These are phyloP conservation scores for Lobulomyces angularis DNA, from an alignment of 192 early-diverging fungal genomes.

Conservation along the genomic window DNA sequence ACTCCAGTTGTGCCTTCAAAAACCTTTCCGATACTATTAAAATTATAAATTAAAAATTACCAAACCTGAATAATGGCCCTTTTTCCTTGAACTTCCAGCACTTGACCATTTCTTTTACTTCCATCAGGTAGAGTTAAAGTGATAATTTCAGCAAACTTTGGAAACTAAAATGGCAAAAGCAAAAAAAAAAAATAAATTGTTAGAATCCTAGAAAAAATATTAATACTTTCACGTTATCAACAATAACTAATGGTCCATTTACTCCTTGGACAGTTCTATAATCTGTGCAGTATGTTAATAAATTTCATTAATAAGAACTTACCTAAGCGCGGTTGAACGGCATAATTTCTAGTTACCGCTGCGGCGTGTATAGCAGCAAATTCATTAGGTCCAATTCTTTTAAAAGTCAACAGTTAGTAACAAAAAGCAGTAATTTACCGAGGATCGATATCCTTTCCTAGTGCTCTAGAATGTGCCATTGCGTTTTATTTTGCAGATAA, in stretches of 20 bases:
- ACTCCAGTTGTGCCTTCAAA: slow-evolving; percentile 96
- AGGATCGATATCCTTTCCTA: no score
- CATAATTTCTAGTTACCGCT: slow-evolving; percentile 80
- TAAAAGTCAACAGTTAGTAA: no score
- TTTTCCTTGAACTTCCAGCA: slow-evolving; percentile 93
- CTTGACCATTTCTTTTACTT: slow-evolving; percentile 85
- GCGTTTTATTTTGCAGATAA: no score
- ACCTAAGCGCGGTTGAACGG: slow-evolving; percentile 79
- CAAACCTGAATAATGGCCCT: slow-evolving; percentile 84
- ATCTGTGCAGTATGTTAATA: slow-evolving; percentile 38
- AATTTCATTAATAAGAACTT: slow-evolving; percentile 4
- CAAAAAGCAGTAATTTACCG: no score
- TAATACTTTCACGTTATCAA: slow-evolving; percentile 92
- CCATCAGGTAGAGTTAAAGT: slow-evolving; percentile 95
- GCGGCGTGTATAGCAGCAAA: slow-evolving; percentile 68
- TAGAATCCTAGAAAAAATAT: background rate
- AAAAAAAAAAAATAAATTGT: background rate
- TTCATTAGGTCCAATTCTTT: no score
- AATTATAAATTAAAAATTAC: background rate
- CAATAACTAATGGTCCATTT: slow-evolving; percentile 94
- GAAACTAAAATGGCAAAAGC: slow-evolving; percentile 45
- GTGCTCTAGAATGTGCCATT: no score
- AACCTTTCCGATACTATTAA: slow-evolving; percentile 34
- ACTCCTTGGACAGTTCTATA: slow-evolving; percentile 95
- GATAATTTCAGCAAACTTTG: slow-evolving; percentile 95